A percentile compares a stretch with the other conserved stretches of the same genome.
These are phyloP conservation scores for Penium margaritaceum DNA, from an alignment of 139 green algal genomes.

Conservation along the genomic window DNA sequence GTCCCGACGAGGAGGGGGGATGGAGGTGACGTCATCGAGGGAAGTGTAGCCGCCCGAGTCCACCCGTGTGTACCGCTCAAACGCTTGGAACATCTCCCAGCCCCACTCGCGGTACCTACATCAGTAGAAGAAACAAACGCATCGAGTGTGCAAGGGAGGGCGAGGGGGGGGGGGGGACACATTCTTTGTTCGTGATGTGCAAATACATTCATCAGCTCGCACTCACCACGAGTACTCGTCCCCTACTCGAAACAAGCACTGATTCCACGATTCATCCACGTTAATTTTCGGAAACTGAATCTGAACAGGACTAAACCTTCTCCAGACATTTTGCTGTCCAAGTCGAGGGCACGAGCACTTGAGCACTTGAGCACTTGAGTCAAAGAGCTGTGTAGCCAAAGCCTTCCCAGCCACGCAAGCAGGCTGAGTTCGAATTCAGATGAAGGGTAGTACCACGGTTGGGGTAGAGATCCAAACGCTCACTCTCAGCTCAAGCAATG, in stretches of 20 bases:
- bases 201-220: not conserved
- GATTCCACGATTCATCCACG: no score
- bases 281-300: no score
- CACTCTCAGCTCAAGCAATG: no score
- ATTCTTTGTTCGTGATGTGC: not conserved
- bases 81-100: constrained; percentile 67
- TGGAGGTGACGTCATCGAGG: constrained; percentile 56
- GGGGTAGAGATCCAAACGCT: no score
- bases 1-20: constrained; percentile 51
- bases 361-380: no score
- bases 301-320: no score
- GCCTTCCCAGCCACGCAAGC: no score
- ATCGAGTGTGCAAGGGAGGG: not conserved
- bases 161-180: not conserved
- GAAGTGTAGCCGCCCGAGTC: constrained; percentile 59
- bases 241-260: not conserved
- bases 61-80: constrained; percentile 55
- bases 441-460: no score
- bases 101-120: constrained; percentile 60
- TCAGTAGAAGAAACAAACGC: not conserved
- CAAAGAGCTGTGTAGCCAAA: no score
- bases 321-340: no score
- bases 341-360: no score
- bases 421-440: no score
- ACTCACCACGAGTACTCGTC: not conserved